A percentile compares a stretch with the other conserved stretches of the same genome.
Conservation (phyloP, 306 rosid genomes). For the Cucumis sativus region Cucumber_9930_V3 NC_026655.2:6340501-6341000, state of each 20-base stretch:
- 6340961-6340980: conserved; percentile 68
- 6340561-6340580: no score
- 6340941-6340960: conserved; percentile 64
- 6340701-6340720: conserved; percentile 94
- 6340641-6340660: conserved; percentile 80
- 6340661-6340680: conserved; percentile 49
- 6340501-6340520: not conserved
- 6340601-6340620: not conserved
- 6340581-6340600: not conserved
- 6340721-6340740: conserved; percentile 92
- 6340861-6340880: not conserved
- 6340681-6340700: conserved; percentile 47
- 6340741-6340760: conserved; percentile 87
- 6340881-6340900: conserved; percentile 45
- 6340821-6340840: conserved; percentile 11
- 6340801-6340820: conserved; percentile 98
- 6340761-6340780: conserved; percentile 88
- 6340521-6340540: not conserved
- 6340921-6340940: conserved; percentile 75
- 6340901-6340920: conserved; percentile 96
- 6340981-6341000: conserved; percentile 63
- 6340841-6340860: not conserved
- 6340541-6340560: not conserved
- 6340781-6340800: conserved; percentile 90
- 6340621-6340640: not conserved